These are phyloP conservation scores for Papiliotrema terrestris DNA, from an alignment of 1,284 basidiomycete species.

Conservation along the genomic window DNA sequence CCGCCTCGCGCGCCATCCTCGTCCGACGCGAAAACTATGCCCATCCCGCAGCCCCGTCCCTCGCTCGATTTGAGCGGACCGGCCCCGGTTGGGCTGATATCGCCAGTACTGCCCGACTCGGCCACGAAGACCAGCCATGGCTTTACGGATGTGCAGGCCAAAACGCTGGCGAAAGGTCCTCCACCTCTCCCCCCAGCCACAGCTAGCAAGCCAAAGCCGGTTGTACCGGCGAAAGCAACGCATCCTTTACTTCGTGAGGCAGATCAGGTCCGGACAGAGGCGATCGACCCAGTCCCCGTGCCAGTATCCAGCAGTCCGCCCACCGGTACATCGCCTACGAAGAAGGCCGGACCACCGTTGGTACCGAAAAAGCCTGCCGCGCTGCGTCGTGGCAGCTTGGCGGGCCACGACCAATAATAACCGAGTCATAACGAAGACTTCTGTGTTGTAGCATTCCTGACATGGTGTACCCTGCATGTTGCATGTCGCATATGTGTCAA, in stretches of 20 bases:
- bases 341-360: conserved; percentile 14
- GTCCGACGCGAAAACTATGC: not conserved
- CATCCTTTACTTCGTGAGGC: no score
- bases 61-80: conserved; percentile 23
- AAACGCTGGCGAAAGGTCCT: not conserved
- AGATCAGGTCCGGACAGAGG: no score
- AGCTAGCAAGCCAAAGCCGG: not conserved
- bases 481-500: no score
- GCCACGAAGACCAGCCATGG: not conserved
- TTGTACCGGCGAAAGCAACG: no score
- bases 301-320: no score
- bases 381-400: not conserved
- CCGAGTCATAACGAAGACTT: no score
- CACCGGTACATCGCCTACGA: not conserved
- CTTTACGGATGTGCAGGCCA: no score
- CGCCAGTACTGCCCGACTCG: conserved; percentile 17
- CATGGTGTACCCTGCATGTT: no score
- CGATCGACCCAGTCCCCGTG: no score
- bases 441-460: no score
- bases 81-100: conserved; percentile 19
- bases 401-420: no score
- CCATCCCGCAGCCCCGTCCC: not conserved
- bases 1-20: conserved; percentile 9
- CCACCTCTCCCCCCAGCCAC: not conserved
- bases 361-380: conserved; percentile 23